Evolutionary conservation across 129 eudicot species (phyloP), one percentile per base, ranked within the genome.

Genomic region (Tanacetum coccineum): DNA sequence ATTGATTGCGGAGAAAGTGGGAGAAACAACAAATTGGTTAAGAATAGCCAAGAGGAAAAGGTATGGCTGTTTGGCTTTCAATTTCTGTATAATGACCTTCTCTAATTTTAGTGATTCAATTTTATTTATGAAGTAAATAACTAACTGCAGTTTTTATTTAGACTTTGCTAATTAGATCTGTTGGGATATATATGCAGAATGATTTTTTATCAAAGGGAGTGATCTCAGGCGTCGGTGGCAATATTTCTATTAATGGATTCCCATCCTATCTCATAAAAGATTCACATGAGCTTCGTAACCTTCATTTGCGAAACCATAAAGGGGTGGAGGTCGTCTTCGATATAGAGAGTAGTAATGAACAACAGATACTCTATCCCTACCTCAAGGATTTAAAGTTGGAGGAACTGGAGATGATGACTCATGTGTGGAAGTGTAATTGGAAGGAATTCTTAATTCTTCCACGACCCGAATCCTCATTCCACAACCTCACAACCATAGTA

Each of bases 341-440:
- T 11, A 46, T 46, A 26, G 30, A 26, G 30, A 26, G 51, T 9
- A 9, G 51, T 7, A 46, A 46, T 26, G 14, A 13, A 11, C 51
- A 46, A 46, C 51, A 0, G 14, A 3, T 0, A 46, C 51, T 46
- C 14, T 26, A 26, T 26, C 51, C 51, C 51, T 46, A 8, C 12
- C 14, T 46, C 3, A 46, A 46, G 51, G 51, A 46, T 46, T 46
- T 46, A 46, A 14, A 46, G 51, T 46, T 46, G 14, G 13, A 8
- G 30, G 30, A 26, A 26, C 30, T 26, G 44, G 9, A 65, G 4
- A 13, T 13, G 3, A 66, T 66, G 59, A 25, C 14, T 21, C 56
- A 66, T 50, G 21, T 48, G 60, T 48, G 71, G 71, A 49, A 66
- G 46, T 48, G 44, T 28, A 18, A 67, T 28, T 15, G 72, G 52